Evolutionary conservation across 257 asterid species (phyloP).

Genomic region (Ligustrum vulgare): DNA sequence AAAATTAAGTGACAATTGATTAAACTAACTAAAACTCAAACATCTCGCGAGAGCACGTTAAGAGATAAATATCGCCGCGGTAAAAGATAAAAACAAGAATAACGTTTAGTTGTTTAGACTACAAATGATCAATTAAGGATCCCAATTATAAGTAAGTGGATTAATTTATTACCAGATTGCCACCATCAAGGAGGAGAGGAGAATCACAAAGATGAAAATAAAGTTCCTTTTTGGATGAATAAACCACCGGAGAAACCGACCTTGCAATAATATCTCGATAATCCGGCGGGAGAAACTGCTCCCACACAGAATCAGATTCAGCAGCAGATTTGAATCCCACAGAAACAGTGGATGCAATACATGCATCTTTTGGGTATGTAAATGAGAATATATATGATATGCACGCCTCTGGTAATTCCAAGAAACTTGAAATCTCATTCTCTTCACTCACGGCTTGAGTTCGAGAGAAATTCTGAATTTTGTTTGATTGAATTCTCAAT

Average conservation of each 20-base stretch:
- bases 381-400: conserved; percentile 32
- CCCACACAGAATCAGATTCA: conserved; percentile 38
- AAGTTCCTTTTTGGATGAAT: conserved; percentile 36
- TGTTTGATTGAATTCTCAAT: not conserved
- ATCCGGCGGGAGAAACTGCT: conserved; percentile 33
- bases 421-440: not conserved
- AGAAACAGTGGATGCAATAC: conserved; percentile 32
- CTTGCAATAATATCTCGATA: conserved; percentile 17
- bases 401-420: conserved; percentile 35
- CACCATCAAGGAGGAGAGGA: conserved; percentile 28
- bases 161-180: conserved; percentile 29
- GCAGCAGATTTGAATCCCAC: conserved; percentile 24
- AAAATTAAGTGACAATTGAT: too few species aligned
- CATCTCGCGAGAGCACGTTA: too few species aligned
- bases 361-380: conserved; percentile 36
- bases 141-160: not conserved
- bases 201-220: conserved; percentile 28
- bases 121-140: not conserved
- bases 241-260: conserved; percentile 22
- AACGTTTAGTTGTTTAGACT: too few species aligned
- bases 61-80: not conserved
- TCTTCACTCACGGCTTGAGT: not conserved
- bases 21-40: too few species aligned
- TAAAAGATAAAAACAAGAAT: too few species aligned
- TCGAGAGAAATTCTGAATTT: not conserved